These are phyloP conservation scores for Phytopythium kandeliae DNA, from an alignment of 352 stramenopile species.

Conservation along the genomic window DNA sequence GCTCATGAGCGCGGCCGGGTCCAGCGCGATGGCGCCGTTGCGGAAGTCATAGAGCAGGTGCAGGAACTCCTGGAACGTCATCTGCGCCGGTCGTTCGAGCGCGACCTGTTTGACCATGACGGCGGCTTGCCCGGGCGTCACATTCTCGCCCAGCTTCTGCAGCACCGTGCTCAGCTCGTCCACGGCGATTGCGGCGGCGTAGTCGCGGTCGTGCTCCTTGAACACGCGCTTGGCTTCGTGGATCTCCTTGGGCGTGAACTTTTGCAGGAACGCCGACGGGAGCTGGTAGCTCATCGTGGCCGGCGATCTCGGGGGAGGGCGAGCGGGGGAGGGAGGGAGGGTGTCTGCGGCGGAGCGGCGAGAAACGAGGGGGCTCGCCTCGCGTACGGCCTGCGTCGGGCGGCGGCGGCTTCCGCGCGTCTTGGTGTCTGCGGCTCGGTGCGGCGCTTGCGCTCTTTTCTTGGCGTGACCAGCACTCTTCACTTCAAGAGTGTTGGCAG, in stretches of 20 bases:
- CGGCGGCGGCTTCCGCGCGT: neutral
- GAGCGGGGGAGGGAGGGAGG: neutral
- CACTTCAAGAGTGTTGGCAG: too few species aligned
- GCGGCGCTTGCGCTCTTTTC: too few species aligned
- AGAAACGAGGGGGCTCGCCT: neutral
- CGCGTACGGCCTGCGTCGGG: neutral
- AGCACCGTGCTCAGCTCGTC: conserved; percentile 54
- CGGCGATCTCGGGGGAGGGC: neutral
- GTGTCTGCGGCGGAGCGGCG: neutral
- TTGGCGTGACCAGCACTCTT: too few species aligned
- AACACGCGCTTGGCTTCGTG: conserved; percentile 84
- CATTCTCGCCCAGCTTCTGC: conserved; percentile 75
- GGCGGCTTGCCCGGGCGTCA: conserved; percentile 47
- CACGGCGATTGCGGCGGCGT: conserved; percentile 43
- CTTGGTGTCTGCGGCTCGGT: neutral
- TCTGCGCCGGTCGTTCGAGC: conserved; percentile 28
- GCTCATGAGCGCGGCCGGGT: conserved; percentile 32
- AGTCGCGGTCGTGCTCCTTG: conserved; percentile 78
- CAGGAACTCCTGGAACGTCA: conserved; percentile 83
- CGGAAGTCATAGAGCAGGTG: conserved; percentile 70
- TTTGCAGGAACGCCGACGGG: conserved; percentile 76
- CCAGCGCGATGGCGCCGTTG: conserved; percentile 53
- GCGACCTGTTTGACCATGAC: conserved; percentile 67
- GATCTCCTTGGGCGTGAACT: conserved; percentile 86
- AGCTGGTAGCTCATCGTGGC: conserved; percentile 83